Evolutionary conservation across 164 flowering plant species (phyloP).

Genomic region (Platanus orientalis): DNA sequence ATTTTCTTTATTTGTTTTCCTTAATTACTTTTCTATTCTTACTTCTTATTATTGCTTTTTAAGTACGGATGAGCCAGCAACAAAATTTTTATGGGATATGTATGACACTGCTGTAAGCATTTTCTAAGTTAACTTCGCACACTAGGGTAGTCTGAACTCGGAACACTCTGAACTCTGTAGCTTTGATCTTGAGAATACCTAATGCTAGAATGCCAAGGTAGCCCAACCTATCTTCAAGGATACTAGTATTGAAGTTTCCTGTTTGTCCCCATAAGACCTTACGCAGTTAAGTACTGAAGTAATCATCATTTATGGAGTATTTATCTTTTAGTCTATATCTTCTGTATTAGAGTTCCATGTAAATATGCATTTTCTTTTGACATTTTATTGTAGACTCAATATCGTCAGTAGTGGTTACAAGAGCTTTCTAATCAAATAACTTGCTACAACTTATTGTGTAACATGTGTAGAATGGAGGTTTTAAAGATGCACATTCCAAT

Average conservation of each 20-base stretch:
- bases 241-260: neutral
- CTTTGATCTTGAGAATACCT: neutral
- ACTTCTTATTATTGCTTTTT: too few relatives aligned
- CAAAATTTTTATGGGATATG: neutral
- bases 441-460: neutral
- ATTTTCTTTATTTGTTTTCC: too few relatives aligned
- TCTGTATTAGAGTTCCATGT: neutral
- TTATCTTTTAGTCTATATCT: neutral
- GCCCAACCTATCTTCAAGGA: neutral
- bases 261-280: neutral
- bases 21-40: too few relatives aligned
- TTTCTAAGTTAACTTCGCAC: neutral
- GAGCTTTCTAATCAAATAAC: neutral
- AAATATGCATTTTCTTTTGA: neutral
- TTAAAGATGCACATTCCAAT: conserved; percentile 37
- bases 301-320: neutral
- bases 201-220: neutral
- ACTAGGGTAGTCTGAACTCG: too few relatives aligned
- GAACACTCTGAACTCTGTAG: too few relatives aligned
- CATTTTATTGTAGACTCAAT: neutral
- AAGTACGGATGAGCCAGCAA: too few relatives aligned
- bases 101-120: neutral
- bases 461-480: conserved; percentile 33
- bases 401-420: neutral
- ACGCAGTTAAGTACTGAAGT: neutral